These are phyloP conservation scores for Babesia gibsoni DNA, from an alignment of 169 alveolate genomes.

Conservation along the genomic window DNA sequence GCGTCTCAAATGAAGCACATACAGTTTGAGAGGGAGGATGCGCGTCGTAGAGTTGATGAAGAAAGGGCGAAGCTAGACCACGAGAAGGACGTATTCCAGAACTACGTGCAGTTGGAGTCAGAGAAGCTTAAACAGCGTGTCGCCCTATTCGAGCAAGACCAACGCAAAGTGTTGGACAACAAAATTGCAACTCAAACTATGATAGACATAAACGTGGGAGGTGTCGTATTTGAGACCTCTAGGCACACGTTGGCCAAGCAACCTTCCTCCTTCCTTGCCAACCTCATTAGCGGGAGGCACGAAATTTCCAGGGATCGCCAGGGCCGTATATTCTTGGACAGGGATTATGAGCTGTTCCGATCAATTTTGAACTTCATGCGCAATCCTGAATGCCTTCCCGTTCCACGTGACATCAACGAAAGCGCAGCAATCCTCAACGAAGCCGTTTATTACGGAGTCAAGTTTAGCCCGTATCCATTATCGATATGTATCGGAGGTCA, in stretches of 20 bases:
- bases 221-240: conserved; percentile 83
- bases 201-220: conserved; percentile 85
- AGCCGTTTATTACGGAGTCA: conserved; percentile 78
- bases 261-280: conserved; percentile 74
- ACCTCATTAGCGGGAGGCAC: conserved; percentile 78
- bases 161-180: conserved; percentile 71
- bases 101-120: conserved; percentile 71
- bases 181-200: conserved; percentile 83
- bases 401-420: conserved; percentile 78
- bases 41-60: conserved; percentile 77
- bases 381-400: conserved; percentile 72
- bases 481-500: conserved; percentile 82
- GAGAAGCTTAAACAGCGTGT: conserved; percentile 68
- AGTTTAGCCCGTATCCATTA: conserved; percentile 83
- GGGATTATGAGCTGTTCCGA: conserved; percentile 83
- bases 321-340: conserved; percentile 82
- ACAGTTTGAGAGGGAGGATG: conserved; percentile 82
- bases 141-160: conserved; percentile 75
- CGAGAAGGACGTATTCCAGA: conserved; percentile 75
- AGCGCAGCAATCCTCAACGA: conserved; percentile 75
- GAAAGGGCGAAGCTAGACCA: conserved; percentile 74
- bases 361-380: conserved; percentile 79
- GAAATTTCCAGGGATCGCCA: conserved; percentile 80
- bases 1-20: conserved; percentile 78
- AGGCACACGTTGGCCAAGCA: conserved; percentile 80